Conservation (phyloP, 176 grass and related monocot genomes). For the Lolium rigidum region DNA sequence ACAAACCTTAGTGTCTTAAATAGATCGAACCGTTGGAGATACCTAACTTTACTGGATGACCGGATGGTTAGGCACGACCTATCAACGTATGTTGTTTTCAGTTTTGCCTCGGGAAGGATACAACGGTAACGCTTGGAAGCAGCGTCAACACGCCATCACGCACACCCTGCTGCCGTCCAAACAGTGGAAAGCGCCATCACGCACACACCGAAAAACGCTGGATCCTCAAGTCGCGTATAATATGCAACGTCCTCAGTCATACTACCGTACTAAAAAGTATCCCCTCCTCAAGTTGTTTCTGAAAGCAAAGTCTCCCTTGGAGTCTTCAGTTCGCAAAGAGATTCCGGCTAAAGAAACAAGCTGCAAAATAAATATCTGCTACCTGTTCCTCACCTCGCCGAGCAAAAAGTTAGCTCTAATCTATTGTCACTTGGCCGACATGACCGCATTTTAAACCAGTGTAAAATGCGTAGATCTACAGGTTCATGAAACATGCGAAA, state of each 20-base stretch:
- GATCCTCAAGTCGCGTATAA: neutral
- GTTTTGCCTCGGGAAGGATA: too few relatives aligned
- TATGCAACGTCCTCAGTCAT: neutral
- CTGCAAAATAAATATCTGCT: neutral
- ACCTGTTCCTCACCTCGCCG: constrained; percentile 2
- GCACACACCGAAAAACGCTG: neutral
- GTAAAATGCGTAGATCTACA: neutral
- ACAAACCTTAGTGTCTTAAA: too few relatives aligned
- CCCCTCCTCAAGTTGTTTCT: neutral
- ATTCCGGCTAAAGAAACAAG: neutral
- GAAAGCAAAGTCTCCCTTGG: neutral
- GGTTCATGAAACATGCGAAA: neutral
- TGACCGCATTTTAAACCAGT: neutral
- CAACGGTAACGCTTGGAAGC: neutral
- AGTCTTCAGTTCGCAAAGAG: neutral
- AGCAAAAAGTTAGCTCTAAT: neutral
- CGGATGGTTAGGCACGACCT: too few relatives aligned
- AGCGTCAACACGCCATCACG: neutral
- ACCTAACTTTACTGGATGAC: too few relatives aligned
- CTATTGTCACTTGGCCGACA: constrained; percentile 19
- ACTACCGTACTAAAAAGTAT: neutral
- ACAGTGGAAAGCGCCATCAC: neutral
- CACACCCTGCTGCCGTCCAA: neutral
- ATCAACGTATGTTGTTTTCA: too few relatives aligned
- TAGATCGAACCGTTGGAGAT: too few relatives aligned